Conservation (phyloP, 1,284 basidiomycete species). For the Singerocomus inundabilis region DNA sequence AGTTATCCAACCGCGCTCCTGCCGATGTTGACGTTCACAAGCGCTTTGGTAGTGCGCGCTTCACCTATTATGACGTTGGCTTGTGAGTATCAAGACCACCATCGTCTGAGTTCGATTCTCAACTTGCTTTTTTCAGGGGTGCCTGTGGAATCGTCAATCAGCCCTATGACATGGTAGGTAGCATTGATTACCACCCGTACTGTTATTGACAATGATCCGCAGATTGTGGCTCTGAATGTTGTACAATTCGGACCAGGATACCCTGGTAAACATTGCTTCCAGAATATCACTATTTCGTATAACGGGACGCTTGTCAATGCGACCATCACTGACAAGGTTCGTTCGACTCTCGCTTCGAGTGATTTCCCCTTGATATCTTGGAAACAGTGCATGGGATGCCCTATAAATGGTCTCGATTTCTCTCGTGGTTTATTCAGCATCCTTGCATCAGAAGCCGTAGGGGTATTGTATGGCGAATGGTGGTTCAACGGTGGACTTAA, state of each 20-base stretch:
- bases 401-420: constrained; percentile 75
- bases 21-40: constrained; percentile 39
- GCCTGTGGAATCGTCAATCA: constrained; percentile 52
- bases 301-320: constrained; percentile 59
- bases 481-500: constrained; percentile 39
- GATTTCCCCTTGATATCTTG: constrained; percentile 1
- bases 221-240: constrained; percentile 47
- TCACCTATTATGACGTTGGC: constrained; percentile 57
- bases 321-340: constrained; percentile 64
- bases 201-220: constrained; percentile 6
- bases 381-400: constrained; percentile 67
- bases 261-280: constrained; percentile 60
- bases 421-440: constrained; percentile 70
- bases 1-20: constrained; percentile 42
- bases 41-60: constrained; percentile 36
- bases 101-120: background rate
- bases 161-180: constrained; percentile 50
- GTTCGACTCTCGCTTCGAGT: constrained; percentile 1
- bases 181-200: background rate
- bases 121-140: constrained; percentile 37
- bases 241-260: constrained; percentile 57
- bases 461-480: constrained; percentile 61
- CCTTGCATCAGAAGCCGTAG: constrained; percentile 48
- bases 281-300: constrained; percentile 61
- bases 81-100: constrained; percentile 40